phyloP scores from a whole-genome alignment of 2,329 filamentous ascomycete genomes.

The Pestalotiopsis sp. region DNA sequence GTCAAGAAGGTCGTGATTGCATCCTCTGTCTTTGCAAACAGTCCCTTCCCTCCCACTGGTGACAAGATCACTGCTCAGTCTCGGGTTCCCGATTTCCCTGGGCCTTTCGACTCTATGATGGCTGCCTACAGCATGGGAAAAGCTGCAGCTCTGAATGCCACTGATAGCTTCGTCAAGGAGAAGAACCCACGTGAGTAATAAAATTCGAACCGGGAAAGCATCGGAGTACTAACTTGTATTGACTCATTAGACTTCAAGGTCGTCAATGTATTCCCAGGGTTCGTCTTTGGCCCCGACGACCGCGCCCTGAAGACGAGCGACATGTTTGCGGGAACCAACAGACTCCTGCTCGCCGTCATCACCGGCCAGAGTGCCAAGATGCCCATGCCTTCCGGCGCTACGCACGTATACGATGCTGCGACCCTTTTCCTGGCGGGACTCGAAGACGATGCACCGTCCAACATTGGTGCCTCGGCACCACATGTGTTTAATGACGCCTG shows the following conservation, averaged over 20 bases:
- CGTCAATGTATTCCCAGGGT: constrained; percentile 18
- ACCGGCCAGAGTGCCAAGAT: not conserved
- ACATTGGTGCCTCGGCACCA: constrained; percentile 12
- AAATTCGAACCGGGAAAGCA: not conserved
- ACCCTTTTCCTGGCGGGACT: constrained; percentile 15
- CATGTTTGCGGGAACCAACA: not conserved
- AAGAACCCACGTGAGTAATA: not conserved
- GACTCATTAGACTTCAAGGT: constrained; percentile 3
- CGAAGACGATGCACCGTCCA: constrained; percentile 11
- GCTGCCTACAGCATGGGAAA: constrained; percentile 18
- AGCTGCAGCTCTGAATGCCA: constrained; percentile 15
- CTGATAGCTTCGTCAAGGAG: constrained; percentile 15
- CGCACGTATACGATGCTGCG: constrained; percentile 15
- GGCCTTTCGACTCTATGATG: constrained; percentile 16
- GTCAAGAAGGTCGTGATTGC: constrained; percentile 47
- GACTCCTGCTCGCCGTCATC: not conserved
- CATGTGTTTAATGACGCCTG: constrained; percentile 16
- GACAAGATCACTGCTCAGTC: constrained; percentile 11
- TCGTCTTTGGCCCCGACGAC: constrained; percentile 18
- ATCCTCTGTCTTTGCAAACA: constrained; percentile 30
- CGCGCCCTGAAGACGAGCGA: not conserved
- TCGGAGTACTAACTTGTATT: not conserved
- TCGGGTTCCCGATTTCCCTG: constrained; percentile 15
- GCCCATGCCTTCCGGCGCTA: constrained; percentile 9
- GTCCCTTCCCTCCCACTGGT: constrained; percentile 14